Evolutionary conservation across 1,139 yeast species (phyloP), one percentile per base, ranked within the genome.

Genomic region (Yamadazyma conglobata): DNA sequence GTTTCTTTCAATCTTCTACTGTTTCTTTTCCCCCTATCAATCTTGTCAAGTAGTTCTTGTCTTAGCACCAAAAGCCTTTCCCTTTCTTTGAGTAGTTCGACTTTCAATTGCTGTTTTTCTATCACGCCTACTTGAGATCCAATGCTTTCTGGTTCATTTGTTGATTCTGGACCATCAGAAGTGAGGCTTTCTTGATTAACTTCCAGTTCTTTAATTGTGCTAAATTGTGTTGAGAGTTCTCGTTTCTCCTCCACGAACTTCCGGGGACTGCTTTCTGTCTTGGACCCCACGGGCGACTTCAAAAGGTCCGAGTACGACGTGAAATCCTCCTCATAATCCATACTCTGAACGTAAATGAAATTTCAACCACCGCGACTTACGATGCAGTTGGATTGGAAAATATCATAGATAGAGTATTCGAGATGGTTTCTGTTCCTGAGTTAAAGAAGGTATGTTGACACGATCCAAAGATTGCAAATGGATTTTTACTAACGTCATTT

Each of bases 361-460:
- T 16, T n/a, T 20, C 20, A 13, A 20, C 21, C 15, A 25, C 15
- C 33, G 35, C 38, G 35, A 32, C 26, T 22, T 14, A 5, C 4
- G 9, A 20, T 8, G n/a, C n/a, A 10, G 10, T 6, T 15, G n/a
- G n/a, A n/a, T n/a, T n/a, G n/a, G n/a, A 24, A 17, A 23, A 23
- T 19, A n/a, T 24, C n/a, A n/a, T n/a, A n/a, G n/a, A n/a, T n/a
- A n/a, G n/a, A n/a, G n/a, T n/a, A 14, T 23, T 13, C 25, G 24
- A 17, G 15, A 75, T 75, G 81, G 79, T 75, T 14, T 70, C 85
- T 6, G 73, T 80, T 25, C 89, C 91, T 10, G 89, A 81, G 44
- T 57, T 65, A 39, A 64, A 64, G 41, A 58, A 52, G 32, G 73
- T 65, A 61, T 27, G 72, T 64, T 25, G 10, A 8, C 16, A 24